A percentile compares a stretch with the other conserved stretches of the same genome.
Evolutionary conservation across 2,329 filamentous ascomycete species (phyloP).

Genomic region (Colletotrichum zoysiae): DNA sequence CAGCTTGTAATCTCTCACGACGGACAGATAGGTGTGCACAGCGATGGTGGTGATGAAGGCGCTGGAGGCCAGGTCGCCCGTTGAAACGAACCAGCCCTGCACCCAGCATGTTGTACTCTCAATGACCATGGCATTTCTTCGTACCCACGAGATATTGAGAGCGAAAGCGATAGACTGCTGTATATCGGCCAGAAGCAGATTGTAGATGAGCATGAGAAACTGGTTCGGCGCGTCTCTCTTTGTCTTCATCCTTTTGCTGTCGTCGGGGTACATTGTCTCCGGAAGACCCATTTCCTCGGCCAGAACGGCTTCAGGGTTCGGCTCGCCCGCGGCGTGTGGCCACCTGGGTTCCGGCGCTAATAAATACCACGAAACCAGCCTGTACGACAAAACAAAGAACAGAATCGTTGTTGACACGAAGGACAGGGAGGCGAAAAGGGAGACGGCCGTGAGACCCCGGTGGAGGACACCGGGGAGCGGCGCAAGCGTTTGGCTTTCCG

Average conservation of each 20-base stretch:
- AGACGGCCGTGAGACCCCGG: conserved; percentile 53
- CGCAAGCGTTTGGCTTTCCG: conserved; percentile 46
- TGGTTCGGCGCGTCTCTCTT: conserved; percentile 58
- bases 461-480: conserved; percentile 52
- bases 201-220: conserved; percentile 71
- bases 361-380: conserved; percentile 52
- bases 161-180: conserved; percentile 69
- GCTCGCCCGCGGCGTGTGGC: conserved; percentile 46
- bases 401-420: conserved; percentile 51
- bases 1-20: conserved; percentile 63
- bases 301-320: conserved; percentile 50
- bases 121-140: conserved; percentile 60
- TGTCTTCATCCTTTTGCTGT: conserved; percentile 28
- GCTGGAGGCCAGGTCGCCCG: conserved; percentile 68
- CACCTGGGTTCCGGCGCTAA: conserved; percentile 43
- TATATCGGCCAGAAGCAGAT: conserved; percentile 70
- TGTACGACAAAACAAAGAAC: conserved; percentile 52
- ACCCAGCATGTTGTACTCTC: conserved; percentile 62
- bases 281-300: conserved; percentile 44
- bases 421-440: conserved; percentile 53
- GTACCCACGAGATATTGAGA: conserved; percentile 66
- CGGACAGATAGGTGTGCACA: conserved; percentile 67
- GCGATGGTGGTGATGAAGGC: conserved; percentile 70
- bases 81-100: conserved; percentile 70
- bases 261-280: conserved; percentile 44